phyloP scores from a whole-genome alignment of 495 filamentous ascomycete species.

The Penicillium coprophilum region DNA sequence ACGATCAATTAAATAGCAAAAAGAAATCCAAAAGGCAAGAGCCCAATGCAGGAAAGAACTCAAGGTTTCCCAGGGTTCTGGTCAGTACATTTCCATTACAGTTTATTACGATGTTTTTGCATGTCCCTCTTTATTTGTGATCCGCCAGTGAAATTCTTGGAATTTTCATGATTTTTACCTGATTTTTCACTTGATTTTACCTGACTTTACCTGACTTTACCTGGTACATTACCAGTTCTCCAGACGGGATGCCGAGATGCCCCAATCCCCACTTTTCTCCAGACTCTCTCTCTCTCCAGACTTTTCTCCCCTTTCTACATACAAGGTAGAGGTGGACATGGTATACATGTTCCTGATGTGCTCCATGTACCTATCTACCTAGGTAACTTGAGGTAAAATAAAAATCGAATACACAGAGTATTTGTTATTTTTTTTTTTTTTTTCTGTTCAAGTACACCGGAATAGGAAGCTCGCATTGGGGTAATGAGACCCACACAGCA shows the following conservation, averaged over 20 bases:
- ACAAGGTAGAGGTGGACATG: too few relatives aligned
- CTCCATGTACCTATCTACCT: too few relatives aligned
- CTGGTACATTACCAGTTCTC: too few relatives aligned
- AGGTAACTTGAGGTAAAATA: too few relatives aligned
- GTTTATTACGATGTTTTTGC: background rate
- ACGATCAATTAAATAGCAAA: slow-evolving; percentile 11
- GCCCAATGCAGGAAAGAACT: slow-evolving; percentile 3
- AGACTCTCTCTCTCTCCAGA: background rate
- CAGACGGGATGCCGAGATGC: background rate
- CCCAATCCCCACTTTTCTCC: background rate
- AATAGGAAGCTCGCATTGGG: slow-evolving; percentile 4
- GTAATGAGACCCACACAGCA: slow-evolving; percentile 10
- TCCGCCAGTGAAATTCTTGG: background rate
- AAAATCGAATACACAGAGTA: too few relatives aligned
- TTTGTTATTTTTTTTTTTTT: background rate
- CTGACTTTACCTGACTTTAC: too few relatives aligned
- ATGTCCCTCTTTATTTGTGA: background rate
- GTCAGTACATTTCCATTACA: background rate
- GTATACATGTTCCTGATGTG: too few relatives aligned
- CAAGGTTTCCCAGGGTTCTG: background rate
- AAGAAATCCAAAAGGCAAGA: slow-evolving; percentile 8
- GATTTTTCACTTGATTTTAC: too few relatives aligned
- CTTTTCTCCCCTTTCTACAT: too few relatives aligned
- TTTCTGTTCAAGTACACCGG: background rate
- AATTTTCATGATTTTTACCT: background rate